Evolutionary conservation across 2,329 filamentous ascomycete genomes (phyloP).

Genomic region (Bipolaris oryzae): DNA sequence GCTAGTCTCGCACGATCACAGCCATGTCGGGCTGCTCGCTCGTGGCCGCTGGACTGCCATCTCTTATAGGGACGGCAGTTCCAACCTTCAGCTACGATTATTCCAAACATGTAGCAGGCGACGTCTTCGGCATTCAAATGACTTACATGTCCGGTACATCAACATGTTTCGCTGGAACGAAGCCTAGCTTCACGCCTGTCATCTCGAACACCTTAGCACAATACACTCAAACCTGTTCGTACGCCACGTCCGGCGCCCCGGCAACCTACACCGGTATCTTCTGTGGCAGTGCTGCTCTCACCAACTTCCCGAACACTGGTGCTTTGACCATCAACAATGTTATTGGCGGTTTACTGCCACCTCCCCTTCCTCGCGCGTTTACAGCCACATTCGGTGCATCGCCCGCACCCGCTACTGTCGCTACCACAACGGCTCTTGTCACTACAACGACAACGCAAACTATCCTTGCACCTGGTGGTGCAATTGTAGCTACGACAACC

Average conservation of each 20-base stretch:
- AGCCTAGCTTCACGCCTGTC: slow-evolving; percentile 18
- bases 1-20: neutral
- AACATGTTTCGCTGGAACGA: slow-evolving; percentile 14
- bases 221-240: slow-evolving; percentile 15
- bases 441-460: slow-evolving; percentile 4
- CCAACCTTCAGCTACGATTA: slow-evolving; percentile 21
- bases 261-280: slow-evolving; percentile 7
- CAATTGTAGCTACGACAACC: slow-evolving; percentile 1
- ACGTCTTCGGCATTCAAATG: slow-evolving; percentile 19
- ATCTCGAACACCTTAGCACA: slow-evolving; percentile 11
- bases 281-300: slow-evolving; percentile 7
- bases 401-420: slow-evolving; percentile 1
- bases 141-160: slow-evolving; percentile 19
- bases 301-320: slow-evolving; percentile 8
- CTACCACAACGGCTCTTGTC: slow-evolving; percentile 1
- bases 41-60: slow-evolving; percentile 12
- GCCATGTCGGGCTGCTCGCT: slow-evolving; percentile 22
- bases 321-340: slow-evolving; percentile 14
- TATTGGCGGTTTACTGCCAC: neutral
- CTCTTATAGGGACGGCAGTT: slow-evolving; percentile 8
- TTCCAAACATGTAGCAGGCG: slow-evolving; percentile 1
- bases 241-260: neutral
- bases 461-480: neutral
- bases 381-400: slow-evolving; percentile 13
- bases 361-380: slow-evolving; percentile 1